Base-by-base conservation (phyloP, 2,329 filamentous ascomycete genomes). In the Penicillium expansum region DNA sequence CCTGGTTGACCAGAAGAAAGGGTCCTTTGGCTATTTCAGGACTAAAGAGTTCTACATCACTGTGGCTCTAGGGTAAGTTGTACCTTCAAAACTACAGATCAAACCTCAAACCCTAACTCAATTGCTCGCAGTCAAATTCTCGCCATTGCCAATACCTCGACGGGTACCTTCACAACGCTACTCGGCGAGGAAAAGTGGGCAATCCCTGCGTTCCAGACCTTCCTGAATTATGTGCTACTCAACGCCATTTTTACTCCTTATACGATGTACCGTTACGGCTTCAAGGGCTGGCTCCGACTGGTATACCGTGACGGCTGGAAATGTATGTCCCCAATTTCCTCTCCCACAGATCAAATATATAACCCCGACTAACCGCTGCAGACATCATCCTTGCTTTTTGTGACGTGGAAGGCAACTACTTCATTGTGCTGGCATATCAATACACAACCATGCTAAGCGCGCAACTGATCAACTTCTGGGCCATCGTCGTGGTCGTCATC, bases 381-480 rank as follows among this genome's bases (percentile, higher is more conserved):
- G 78, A 95, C 78, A 83, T 96, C 67, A 90, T 97, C 74, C 85
- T 99, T 59, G 86, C 90, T 51, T 97, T 97, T 75, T 83, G 94
- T 66, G 94, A 99, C 71, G 93, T 97, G 48, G 85, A 97, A 77
- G 94, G 94, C 60, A 99, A 99, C 78, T 99, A 97, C 80, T 97
- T 97, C 73, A 92, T 92, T 68, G 93, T 99, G 49, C 83, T 97
- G 48, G 94, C 93, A 5, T 99, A 97, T 79, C 84, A 89, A 58
- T 87, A 95, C 80, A 96, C 93, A 53, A 97, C 92, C 69, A 88
- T 97, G 66, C 83, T 97, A 48, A 94, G 89, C 20, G 92, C 92
- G 16, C 92, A 97, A 80, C 83, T 99, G 51, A 91, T 99, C 78
- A 97, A 97, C 82, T 97, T 97, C 79, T 97, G 93, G 93, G 90